These are phyloP conservation scores for Garcia nutans DNA, from an alignment of 345 rosid genomes.

Conservation along the genomic window DNA sequence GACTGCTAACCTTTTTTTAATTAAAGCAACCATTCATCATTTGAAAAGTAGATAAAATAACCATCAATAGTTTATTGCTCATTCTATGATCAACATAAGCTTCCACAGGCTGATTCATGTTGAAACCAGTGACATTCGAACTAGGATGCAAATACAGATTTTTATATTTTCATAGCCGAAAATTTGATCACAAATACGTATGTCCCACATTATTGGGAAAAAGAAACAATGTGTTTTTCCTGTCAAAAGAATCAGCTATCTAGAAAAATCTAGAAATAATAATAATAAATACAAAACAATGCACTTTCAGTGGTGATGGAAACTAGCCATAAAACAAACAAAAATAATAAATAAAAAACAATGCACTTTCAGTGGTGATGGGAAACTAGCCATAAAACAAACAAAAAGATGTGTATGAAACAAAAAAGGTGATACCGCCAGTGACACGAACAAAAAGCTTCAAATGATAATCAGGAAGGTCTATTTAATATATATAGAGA, in stretches of 20 bases:
- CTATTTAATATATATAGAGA: not conserved
- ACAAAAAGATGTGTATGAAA: too few relatives aligned
- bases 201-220: not conserved
- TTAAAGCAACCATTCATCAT: constrained; percentile 7
- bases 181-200: not conserved
- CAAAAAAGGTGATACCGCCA: too few relatives aligned
- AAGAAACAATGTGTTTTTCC: not conserved
- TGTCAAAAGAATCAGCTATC: not conserved
- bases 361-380: too few relatives aligned
- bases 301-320: not conserved
- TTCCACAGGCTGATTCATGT: not conserved
- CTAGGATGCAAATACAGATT: not conserved
- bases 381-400: too few relatives aligned
- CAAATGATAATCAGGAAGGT: not conserved
- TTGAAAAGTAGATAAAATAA: not conserved
- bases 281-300: not conserved
- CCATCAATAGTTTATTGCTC: not conserved
- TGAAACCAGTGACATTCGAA: not conserved
- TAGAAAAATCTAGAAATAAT: not conserved
- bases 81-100: not conserved
- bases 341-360: too few relatives aligned
- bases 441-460: too few relatives aligned
- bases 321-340: not conserved
- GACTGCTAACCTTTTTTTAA: not conserved
- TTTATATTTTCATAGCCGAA: not conserved